These are phyloP conservation scores for Ceratocystis albifundus DNA, from an alignment of 2,329 filamentous ascomycete genomes.

Conservation along the genomic window DNA sequence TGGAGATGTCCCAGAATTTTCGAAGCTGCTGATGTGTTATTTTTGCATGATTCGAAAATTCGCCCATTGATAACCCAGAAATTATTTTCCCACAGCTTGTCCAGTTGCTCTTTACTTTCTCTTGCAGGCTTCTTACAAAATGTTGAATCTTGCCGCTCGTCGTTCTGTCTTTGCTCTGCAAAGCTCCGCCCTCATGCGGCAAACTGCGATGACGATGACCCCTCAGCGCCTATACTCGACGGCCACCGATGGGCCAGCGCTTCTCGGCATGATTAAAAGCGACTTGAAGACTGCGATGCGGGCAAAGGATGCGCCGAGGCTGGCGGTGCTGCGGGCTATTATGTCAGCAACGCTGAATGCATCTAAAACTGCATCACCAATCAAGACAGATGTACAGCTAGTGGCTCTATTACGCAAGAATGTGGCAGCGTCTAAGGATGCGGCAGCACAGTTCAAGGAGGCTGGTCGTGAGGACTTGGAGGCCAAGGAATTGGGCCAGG, in stretches of 20 bases:
- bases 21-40: no score
- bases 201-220: neutral
- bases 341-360: constrained; percentile 62
- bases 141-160: constrained; percentile 24
- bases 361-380: constrained; percentile 59
- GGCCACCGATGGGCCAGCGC: constrained; percentile 33
- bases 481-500: constrained; percentile 56
- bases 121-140: constrained; percentile 23
- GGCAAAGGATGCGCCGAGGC: constrained; percentile 50
- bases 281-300: constrained; percentile 58
- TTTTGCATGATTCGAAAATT: no score
- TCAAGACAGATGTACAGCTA: constrained; percentile 58
- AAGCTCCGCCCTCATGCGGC: constrained; percentile 1
- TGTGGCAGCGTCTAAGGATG: constrained; percentile 45
- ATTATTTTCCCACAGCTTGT: neutral
- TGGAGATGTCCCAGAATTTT: neutral
- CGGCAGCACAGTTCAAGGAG: constrained; percentile 50
- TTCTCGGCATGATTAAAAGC: constrained; percentile 43
- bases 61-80: no score
- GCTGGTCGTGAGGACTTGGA: constrained; percentile 58
- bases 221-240: constrained; percentile 21
- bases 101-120: neutral
- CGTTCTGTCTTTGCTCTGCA: constrained; percentile 8
- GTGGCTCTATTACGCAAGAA: constrained; percentile 56
- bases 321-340: constrained; percentile 56